Conservation (phyloP, 2,329 filamentous ascomycete species). For the Ophiostoma tasmaniense region DNA sequence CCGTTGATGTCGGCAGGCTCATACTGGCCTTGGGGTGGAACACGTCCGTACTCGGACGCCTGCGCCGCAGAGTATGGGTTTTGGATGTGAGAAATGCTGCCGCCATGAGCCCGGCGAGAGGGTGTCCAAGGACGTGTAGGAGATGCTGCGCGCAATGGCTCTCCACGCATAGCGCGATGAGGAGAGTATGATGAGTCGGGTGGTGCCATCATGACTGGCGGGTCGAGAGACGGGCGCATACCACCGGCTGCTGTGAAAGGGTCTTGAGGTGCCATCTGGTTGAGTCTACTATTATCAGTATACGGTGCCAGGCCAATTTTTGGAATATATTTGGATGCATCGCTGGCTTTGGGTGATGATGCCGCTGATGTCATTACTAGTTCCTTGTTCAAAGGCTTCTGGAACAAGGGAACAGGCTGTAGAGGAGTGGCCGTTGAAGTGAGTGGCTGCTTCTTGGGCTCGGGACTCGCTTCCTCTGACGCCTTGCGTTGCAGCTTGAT, state of each 20-base stretch:
- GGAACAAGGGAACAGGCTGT: slow-evolving; percentile 25
- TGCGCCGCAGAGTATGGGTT: slow-evolving; percentile 8
- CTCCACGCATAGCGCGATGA: slow-evolving; percentile 5
- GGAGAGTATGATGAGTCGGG: slow-evolving; percentile 53
- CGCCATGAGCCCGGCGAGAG: slow-evolving; percentile 27
- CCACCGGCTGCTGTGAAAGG: slow-evolving; percentile 11
- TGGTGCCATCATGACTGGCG: slow-evolving; percentile 46
- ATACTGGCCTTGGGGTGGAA: slow-evolving; percentile 60
- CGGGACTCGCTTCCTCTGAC: neutral
- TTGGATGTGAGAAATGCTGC: slow-evolving; percentile 25
- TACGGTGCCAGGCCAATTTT: neutral
- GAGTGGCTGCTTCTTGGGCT: slow-evolving; percentile 8
- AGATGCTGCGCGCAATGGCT: slow-evolving; percentile 43
- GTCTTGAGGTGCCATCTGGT: slow-evolving; percentile 12
- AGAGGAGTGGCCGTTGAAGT: neutral
- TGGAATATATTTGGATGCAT: neutral
- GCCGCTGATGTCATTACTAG: neutral
- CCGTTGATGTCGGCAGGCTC: slow-evolving; percentile 86
- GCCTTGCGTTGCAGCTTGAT: neutral
- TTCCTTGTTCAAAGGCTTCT: slow-evolving; percentile 24
- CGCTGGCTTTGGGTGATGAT: neutral
- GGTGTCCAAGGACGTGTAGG: slow-evolving; percentile 54
- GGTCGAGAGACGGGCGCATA: slow-evolving; percentile 41
- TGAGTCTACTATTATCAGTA: slow-evolving; percentile 16
- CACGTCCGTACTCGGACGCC: slow-evolving; percentile 55